Evolutionary conservation across 495 filamentous ascomycete species (phyloP).

Genomic region (Neurospora terricola): DNA sequence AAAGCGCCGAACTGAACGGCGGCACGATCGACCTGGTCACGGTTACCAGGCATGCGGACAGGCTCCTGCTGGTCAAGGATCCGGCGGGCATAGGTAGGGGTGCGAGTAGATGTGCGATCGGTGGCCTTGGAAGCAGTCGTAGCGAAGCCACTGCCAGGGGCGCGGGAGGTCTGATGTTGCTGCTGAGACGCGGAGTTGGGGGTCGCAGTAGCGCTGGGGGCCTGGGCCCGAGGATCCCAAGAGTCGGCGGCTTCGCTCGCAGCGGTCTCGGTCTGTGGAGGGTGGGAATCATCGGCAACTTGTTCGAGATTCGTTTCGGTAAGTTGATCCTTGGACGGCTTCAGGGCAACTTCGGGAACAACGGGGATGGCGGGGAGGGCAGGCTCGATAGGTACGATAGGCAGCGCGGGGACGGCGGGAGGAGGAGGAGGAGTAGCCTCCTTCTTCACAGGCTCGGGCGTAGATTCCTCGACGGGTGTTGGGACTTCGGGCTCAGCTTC

Average conservation of each 20-base stretch:
- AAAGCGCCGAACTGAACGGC: slow-evolving; percentile 98
- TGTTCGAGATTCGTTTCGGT: slow-evolving; percentile 89
- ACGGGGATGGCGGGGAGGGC: slow-evolving; percentile 23
- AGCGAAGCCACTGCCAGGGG: slow-evolving; percentile 57
- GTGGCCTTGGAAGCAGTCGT: slow-evolving; percentile 70
- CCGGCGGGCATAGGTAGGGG: slow-evolving; percentile 68
- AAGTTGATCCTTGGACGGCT: slow-evolving; percentile 71
- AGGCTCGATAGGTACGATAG: slow-evolving; percentile 6
- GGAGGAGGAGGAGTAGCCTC: slow-evolving; percentile 10
- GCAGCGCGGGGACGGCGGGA: slow-evolving; percentile 1
- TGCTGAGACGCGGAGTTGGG: slow-evolving; percentile 47
- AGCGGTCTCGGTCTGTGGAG: slow-evolving; percentile 66
- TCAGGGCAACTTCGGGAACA: slow-evolving; percentile 44
- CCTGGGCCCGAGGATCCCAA: slow-evolving; percentile 53
- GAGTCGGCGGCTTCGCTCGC: slow-evolving; percentile 87
- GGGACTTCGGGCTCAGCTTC: slow-evolving; percentile 21
- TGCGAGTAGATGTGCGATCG: slow-evolving; percentile 44
- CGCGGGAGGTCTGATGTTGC: slow-evolving; percentile 44
- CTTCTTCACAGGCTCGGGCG: slow-evolving; percentile 20
- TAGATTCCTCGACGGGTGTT: slow-evolving; percentile 23
- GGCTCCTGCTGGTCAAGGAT: slow-evolving; percentile 92
- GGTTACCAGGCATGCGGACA: slow-evolving; percentile 98
- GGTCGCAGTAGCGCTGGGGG: slow-evolving; percentile 39
- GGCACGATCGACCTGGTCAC: slow-evolving; percentile 74
- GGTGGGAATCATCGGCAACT: slow-evolving; percentile 66